A percentile compares a stretch with the other conserved stretches of the same genome.
Conservation (phyloP, 2,329 filamentous ascomycete species). For the Sporothrix brunneoviolacea region DNA sequence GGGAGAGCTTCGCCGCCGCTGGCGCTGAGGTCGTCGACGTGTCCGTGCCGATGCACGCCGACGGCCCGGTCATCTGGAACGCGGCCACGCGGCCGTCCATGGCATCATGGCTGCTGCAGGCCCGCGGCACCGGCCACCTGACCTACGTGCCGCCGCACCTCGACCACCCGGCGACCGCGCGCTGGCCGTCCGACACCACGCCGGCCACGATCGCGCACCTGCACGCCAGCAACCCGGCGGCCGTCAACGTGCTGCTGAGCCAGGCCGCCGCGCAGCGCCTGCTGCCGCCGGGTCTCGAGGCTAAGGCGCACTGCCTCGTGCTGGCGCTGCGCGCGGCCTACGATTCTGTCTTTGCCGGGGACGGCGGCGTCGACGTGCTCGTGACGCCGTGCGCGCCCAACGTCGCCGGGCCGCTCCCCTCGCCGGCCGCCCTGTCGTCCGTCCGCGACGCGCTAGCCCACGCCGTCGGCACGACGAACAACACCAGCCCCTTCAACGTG, state of each 20-base stretch:
- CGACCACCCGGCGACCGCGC: constrained; percentile 22
- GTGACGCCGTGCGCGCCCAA: constrained; percentile 39
- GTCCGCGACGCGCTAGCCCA: constrained; percentile 26
- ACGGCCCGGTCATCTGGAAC: constrained; percentile 44
- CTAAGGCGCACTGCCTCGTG: constrained; percentile 40
- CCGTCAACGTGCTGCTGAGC: constrained; percentile 38
- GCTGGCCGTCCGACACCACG: constrained; percentile 31
- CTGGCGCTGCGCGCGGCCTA: constrained; percentile 43
- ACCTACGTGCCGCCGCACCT: constrained; percentile 27
- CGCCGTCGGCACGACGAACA: constrained; percentile 38
- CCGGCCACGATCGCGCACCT: too few relatives aligned
- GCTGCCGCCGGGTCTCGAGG: constrained; percentile 27
- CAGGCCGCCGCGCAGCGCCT: constrained; percentile 21
- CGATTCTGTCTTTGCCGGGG: constrained; percentile 33
- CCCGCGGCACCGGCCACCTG: constrained; percentile 26
- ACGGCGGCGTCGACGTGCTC: constrained; percentile 33
- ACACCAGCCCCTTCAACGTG: constrained; percentile 41
- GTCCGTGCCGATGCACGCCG: constrained; percentile 40
- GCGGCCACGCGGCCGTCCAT: constrained; percentile 29
- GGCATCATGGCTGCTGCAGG: constrained; percentile 24
- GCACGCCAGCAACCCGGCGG: constrained; percentile 36
- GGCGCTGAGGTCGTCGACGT: constrained; percentile 39
- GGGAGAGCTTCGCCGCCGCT: constrained; percentile 29
- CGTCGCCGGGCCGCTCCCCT: constrained; percentile 40
- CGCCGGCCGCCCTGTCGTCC: constrained; percentile 36